These are phyloP conservation scores for Nigrospora oryzae DNA, from an alignment of 2,329 filamentous ascomycete genomes.

Conservation along the genomic window DNA sequence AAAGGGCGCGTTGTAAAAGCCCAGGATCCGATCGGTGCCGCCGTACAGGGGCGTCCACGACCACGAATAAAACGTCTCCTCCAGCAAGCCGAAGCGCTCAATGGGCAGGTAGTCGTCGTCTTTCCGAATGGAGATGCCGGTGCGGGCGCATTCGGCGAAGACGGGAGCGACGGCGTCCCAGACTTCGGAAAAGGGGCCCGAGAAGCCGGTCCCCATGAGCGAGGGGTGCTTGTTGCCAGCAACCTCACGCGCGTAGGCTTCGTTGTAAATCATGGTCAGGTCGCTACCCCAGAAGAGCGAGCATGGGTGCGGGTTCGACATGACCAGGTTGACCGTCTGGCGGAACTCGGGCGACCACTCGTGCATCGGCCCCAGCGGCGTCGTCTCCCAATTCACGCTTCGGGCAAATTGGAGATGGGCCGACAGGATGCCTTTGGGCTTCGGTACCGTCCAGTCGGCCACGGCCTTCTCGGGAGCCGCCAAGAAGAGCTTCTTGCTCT, in stretches of 20 bases:
- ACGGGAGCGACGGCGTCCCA: slow-evolving; percentile 23
- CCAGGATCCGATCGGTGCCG: slow-evolving; percentile 22
- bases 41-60: slow-evolving; percentile 28
- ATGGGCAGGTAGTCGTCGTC: slow-evolving; percentile 24
- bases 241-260: slow-evolving; percentile 45
- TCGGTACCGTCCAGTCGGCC: slow-evolving; percentile 22
- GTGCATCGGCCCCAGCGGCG: slow-evolving; percentile 32
- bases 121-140: slow-evolving; percentile 21
- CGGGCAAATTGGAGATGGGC: slow-evolving; percentile 19
- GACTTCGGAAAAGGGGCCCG: slow-evolving; percentile 46
- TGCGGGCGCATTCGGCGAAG: slow-evolving; percentile 26
- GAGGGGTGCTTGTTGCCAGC: slow-evolving; percentile 30
- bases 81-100: slow-evolving; percentile 23
- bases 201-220: slow-evolving; percentile 43
- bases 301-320: slow-evolving; percentile 31
- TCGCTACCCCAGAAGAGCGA: slow-evolving; percentile 56
- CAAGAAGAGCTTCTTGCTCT: slow-evolving; percentile 18
- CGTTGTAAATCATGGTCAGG: slow-evolving; percentile 55
- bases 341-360: slow-evolving; percentile 35
- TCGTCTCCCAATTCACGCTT: slow-evolving; percentile 30
- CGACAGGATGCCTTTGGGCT: slow-evolving; percentile 20
- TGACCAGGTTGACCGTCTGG: slow-evolving; percentile 27
- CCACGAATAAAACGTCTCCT: slow-evolving; percentile 30
- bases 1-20: slow-evolving; percentile 30
- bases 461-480: slow-evolving; percentile 23